phyloP scores from a whole-genome alignment of 1,284 basidiomycete genomes.

The Fomitopsis betulina region DNA sequence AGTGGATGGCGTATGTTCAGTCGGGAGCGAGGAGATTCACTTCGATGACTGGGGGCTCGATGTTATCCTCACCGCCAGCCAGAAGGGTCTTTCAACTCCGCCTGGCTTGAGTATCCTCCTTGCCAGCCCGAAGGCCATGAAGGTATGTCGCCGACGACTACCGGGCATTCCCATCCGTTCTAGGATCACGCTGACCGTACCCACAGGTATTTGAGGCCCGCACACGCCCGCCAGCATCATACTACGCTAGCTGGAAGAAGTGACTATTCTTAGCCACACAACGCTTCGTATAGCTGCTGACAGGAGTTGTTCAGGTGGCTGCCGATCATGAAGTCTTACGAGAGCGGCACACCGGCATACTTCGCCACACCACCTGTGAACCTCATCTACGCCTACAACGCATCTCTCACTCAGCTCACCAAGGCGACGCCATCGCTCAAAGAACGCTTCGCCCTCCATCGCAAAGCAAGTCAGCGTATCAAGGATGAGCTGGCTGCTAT shows the following conservation, averaged over 20 bases:
- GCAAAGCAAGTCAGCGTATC: slow-evolving; percentile 67
- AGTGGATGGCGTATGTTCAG: slow-evolving; percentile 92
- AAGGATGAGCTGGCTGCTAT: slow-evolving; percentile 68
- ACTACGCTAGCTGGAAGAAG: slow-evolving; percentile 91
- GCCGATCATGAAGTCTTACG: slow-evolving; percentile 91
- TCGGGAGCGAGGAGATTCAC: slow-evolving; percentile 93
- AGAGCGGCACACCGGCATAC: slow-evolving; percentile 70
- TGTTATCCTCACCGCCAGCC: slow-evolving; percentile 85
- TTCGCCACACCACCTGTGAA: slow-evolving; percentile 97
- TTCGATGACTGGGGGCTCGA: slow-evolving; percentile 96
- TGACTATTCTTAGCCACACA: slow-evolving; percentile 23
- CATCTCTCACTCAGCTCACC: slow-evolving; percentile 74
- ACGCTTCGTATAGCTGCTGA: not conserved
- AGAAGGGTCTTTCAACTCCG: slow-evolving; percentile 95
- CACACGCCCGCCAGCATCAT: slow-evolving; percentile 68
- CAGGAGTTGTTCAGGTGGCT: slow-evolving; percentile 63
- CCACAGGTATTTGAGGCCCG: slow-evolving; percentile 66
- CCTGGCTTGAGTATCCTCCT: slow-evolving; percentile 89
- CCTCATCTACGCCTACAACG: slow-evolving; percentile 87
- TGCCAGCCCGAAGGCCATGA: slow-evolving; percentile 79
- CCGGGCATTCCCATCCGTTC: not conserved
- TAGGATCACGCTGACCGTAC: not conserved
- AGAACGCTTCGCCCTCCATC: slow-evolving; percentile 80
- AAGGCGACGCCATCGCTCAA: slow-evolving; percentile 59
- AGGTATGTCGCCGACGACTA: slow-evolving; percentile 31